Conservation (phyloP, 192 early-diverging fungal species). For the Rhizophagus prolifer region DNA sequence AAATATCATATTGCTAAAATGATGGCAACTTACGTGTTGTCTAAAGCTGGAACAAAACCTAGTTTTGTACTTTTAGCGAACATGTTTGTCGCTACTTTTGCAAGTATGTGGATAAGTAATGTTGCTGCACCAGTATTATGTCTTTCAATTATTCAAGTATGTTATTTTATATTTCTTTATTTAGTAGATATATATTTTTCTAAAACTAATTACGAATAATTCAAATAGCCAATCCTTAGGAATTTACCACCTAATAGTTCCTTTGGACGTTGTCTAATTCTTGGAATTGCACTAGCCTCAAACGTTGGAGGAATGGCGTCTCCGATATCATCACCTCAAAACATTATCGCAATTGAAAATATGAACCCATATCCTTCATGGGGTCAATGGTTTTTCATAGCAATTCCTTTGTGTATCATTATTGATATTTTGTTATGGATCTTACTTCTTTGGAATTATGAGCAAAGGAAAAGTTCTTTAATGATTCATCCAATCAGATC, state of each 20-base stretch:
- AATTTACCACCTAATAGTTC: slow-evolving; percentile 77
- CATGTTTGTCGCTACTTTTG: slow-evolving; percentile 96
- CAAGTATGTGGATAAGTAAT: slow-evolving; percentile 98
- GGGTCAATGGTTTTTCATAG: slow-evolving; percentile 87
- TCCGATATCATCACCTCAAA: slow-evolving; percentile 96
- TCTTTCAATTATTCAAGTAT: slow-evolving; percentile 84
- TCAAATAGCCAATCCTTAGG: slow-evolving; percentile 79
- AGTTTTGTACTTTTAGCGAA: slow-evolving; percentile 83
- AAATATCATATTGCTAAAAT: slow-evolving; percentile 94
- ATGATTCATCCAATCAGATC: slow-evolving; percentile 59
- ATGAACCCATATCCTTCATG: slow-evolving; percentile 89
- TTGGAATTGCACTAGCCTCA: slow-evolving; percentile 96
- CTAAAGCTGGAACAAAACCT: slow-evolving; percentile 86
- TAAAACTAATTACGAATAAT: background rate
- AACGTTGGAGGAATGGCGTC: slow-evolving; percentile 98
- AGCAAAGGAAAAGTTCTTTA: slow-evolving; percentile 65
- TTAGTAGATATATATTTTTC: background rate
- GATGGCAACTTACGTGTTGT: slow-evolving; percentile 83
- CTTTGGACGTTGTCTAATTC: slow-evolving; percentile 84
- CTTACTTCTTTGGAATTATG: slow-evolving; percentile 76
- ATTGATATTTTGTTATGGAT: slow-evolving; percentile 83
- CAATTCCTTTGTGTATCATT: slow-evolving; percentile 81
- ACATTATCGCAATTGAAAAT: slow-evolving; percentile 91
- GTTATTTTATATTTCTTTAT: background rate
- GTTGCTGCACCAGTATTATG: slow-evolving; percentile 97